These are phyloP conservation scores for Babesia bigemina DNA, from an alignment of 169 alveolate species.

Conservation along the genomic window DNA sequence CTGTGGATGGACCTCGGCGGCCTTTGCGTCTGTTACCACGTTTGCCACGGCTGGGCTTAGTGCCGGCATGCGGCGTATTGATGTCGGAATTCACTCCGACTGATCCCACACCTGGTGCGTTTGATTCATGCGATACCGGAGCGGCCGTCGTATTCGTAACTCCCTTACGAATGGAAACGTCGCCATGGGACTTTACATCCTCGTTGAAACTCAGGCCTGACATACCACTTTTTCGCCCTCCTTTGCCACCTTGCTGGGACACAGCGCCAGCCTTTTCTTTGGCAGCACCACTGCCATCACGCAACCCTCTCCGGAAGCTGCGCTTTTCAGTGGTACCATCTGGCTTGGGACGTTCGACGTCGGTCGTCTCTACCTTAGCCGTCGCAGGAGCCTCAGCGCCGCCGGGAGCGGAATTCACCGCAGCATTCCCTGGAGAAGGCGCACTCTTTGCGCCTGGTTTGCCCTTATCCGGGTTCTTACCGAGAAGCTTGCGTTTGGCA, in stretches of 20 bases:
- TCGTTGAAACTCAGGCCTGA: conserved; percentile 52
- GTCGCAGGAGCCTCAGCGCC: not conserved
- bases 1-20: not conserved
- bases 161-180: conserved; percentile 20
- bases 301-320: conserved; percentile 50
- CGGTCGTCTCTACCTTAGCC: not conserved
- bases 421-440: not conserved
- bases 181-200: conserved; percentile 25
- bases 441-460: not conserved
- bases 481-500: conserved; percentile 29
- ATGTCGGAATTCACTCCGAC: too few relatives aligned
- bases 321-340: not conserved
- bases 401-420: not conserved
- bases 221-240: not conserved
- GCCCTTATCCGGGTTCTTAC: not conserved
- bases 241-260: not conserved
- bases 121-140: not conserved
- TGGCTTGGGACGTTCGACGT: not conserved
- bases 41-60: too few relatives aligned
- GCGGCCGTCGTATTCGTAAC: conserved; percentile 6
- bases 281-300: conserved; percentile 22
- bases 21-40: not conserved
- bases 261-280: not conserved
- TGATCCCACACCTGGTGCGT: not conserved
- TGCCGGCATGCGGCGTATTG: too few relatives aligned